Base-by-base conservation (phyloP, 371 early-diverging fungal genomes). In the Lichtheimia hyalospora region DNA sequence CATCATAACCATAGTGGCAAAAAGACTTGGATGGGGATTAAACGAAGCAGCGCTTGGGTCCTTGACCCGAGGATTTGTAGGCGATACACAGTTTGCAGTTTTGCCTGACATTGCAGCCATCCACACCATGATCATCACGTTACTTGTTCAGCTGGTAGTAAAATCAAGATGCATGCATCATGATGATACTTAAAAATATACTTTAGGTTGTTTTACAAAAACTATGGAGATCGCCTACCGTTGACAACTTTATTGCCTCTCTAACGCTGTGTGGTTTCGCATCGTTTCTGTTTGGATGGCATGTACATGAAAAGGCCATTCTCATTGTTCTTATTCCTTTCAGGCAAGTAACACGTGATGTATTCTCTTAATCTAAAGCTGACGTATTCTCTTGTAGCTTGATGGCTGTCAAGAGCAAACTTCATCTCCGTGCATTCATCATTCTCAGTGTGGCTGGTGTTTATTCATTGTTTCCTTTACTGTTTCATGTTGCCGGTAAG, bases 251-350 rank as follows among this genome's bases (percentile, higher is more conserved):
- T 58, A 24, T 95, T n/a, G 73, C 86, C 16, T 74, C 89, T 0
- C 63, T 96, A 15, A 85, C 88, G 2, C 73, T 94, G 20, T 94
- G 93, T 62, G 94, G 89, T 0, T 94, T 91, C 59, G 84, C 91
- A 1, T 92, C 96, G 24, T 98, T 89, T 72, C 64, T 94, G 64
- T 96, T 96, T 73, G 97, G 97, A 18, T 98, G 96, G 96, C 98
- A 98, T 73, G 98, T 98, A 7, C 98, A 98, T 67, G 98, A 98
- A 66, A 98, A 98, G 74, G 98, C 98, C 1, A 87, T 96, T 13
- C 73, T 98, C 70, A 61, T 96, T 63, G 85, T 93, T 3, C 65
- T 93, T 48, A 87, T 93, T 49, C 95, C 97, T 5, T 81, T 94
- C 67, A 82, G 88, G 86, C 75, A 73, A 64, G 41, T 55, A 56